These are phyloP conservation scores for Streptanthus diversifolius DNA, from an alignment of 345 rosid species.

Conservation along the genomic window DNA sequence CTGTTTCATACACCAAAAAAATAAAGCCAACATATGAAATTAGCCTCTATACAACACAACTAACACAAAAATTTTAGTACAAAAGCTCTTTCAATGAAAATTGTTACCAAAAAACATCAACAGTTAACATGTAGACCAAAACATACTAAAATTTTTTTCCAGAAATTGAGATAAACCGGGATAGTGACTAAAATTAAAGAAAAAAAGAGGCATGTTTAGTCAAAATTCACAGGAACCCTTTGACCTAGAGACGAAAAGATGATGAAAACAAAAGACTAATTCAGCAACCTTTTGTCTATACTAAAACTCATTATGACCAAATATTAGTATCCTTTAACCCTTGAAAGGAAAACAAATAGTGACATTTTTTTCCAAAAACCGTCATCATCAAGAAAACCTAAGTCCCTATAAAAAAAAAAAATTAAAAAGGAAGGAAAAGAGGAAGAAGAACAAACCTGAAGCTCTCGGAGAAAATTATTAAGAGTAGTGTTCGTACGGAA, in stretches of 20 bases:
- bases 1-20: slow-evolving; percentile 44
- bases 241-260: slow-evolving; percentile 20
- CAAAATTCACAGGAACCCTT: slow-evolving; percentile 29
- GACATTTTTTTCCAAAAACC: slow-evolving; percentile 10
- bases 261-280: slow-evolving; percentile 21
- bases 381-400: slow-evolving; percentile 40
- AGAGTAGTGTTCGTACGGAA: slow-evolving; percentile 61
- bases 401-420: neutral
- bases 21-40: neutral
- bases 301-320: slow-evolving; percentile 41
- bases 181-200: neutral
- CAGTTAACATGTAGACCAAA: neutral
- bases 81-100: neutral
- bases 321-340: slow-evolving; percentile 37
- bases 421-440: neutral
- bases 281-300: slow-evolving; percentile 32
- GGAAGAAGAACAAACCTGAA: slow-evolving; percentile 61
- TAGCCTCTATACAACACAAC: neutral
- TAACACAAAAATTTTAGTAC: neutral
- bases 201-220: slow-evolving; percentile 17
- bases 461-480: slow-evolving; percentile 79
- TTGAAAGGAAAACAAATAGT: slow-evolving; percentile 6
- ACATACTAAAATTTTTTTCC: too few species aligned
- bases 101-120: neutral
- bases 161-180: neutral